These are phyloP conservation scores for Paramyrothecium roridum DNA, from an alignment of 2,329 filamentous ascomycete genomes.

Conservation along the genomic window DNA sequence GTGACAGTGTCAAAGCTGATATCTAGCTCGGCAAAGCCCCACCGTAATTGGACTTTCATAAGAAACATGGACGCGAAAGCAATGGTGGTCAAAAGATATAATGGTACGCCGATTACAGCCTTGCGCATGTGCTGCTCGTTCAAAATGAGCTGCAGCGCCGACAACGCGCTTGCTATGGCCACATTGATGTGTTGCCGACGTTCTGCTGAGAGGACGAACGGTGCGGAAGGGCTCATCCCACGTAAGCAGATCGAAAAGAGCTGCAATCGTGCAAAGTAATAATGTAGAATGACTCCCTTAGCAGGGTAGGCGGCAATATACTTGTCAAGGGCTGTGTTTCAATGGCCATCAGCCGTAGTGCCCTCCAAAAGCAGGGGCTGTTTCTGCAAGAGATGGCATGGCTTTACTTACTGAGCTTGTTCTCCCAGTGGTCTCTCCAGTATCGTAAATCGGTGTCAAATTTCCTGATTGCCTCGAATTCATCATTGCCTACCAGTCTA, in stretches of 20 bases:
- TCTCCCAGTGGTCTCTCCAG: conserved; percentile 34
- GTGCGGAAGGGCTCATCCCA: conserved; percentile 20
- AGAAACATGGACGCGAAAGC: conserved; percentile 27
- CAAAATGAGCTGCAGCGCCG: conserved; percentile 23
- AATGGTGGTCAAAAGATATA: conserved; percentile 28
- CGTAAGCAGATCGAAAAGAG: conserved; percentile 46
- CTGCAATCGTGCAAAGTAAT: conserved; percentile 45
- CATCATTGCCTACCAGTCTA: conserved; percentile 25
- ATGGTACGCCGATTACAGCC: conserved; percentile 25
- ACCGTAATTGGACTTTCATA: conserved; percentile 27
- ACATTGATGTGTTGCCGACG: conserved; percentile 39
- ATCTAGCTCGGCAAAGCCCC: conserved; percentile 20
- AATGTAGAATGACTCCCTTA: conserved; percentile 27
- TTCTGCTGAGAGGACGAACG: conserved; percentile 40
- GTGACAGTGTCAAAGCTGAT: conserved; percentile 27
- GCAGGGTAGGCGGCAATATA: conserved; percentile 45
- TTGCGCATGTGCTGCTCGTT: conserved; percentile 25
- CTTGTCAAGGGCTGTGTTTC: conserved; percentile 34
- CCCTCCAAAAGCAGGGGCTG: too few relatives aligned
- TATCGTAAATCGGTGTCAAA: conserved; percentile 27
- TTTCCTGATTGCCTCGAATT: conserved; percentile 26
- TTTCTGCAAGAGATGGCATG: not conserved
- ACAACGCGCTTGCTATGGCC: conserved; percentile 32
- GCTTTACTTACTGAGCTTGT: conserved; percentile 24
- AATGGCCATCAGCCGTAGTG: too few relatives aligned